A percentile compares a stretch with the other conserved stretches of the same genome.
Evolutionary conservation across 148 eudicot species (phyloP).

Genomic region (Rhododendron williamsianum): DNA sequence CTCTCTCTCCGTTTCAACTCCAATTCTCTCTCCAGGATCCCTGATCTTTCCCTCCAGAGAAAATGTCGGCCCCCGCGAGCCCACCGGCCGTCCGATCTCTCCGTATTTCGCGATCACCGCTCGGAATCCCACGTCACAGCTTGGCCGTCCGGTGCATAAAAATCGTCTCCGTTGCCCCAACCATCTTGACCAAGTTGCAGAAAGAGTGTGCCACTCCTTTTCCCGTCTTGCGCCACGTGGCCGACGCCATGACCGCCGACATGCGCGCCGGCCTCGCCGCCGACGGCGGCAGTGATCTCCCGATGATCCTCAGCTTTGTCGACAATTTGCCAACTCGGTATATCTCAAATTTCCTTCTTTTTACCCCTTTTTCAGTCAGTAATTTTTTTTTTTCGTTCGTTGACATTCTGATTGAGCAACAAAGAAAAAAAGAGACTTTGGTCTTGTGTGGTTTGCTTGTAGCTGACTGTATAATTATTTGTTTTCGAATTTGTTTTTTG

Average conservation of each 20-base stretch:
- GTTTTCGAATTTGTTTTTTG: background rate
- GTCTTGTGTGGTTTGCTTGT: background rate
- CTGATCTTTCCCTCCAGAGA: constrained; percentile 17
- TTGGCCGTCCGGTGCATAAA: constrained; percentile 46
- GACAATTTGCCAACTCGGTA: constrained; percentile 36
- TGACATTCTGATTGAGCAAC: background rate
- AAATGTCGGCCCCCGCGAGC: constrained; percentile 29
- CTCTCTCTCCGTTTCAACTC: background rate
- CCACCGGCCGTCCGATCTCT: constrained; percentile 35
- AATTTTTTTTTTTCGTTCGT: background rate
- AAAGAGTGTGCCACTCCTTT: constrained; percentile 61
- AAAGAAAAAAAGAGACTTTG: background rate
- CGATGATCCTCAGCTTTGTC: constrained; percentile 69
- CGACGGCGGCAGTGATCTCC: constrained; percentile 55
- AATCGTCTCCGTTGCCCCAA: constrained; percentile 19
- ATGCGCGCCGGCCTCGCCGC: constrained; percentile 63
- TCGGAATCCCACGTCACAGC: constrained; percentile 18
- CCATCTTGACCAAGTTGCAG: constrained; percentile 36
- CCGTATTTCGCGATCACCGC: constrained; percentile 16
- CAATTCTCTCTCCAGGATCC: background rate
- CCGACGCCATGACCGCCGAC: constrained; percentile 60
- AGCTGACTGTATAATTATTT: background rate
- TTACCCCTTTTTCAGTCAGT: background rate
- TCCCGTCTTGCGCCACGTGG: constrained; percentile 64
- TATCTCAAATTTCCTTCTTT: constrained; percentile 14